Conservation (phyloP, 352 stramenopile genomes). For the Globisporangium cystogenes region DNA sequence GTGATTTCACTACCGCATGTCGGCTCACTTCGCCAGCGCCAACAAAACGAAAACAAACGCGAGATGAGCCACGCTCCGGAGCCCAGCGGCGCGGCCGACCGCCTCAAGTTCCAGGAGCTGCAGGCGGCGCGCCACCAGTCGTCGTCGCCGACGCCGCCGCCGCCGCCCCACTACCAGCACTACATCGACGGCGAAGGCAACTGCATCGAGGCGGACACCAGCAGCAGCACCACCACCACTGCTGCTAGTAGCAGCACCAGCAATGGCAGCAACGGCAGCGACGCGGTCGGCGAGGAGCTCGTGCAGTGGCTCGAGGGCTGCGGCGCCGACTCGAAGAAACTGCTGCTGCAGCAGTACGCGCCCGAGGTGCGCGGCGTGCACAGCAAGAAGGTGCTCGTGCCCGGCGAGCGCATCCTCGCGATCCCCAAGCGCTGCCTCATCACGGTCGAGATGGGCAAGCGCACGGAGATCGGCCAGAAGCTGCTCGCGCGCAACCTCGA, state of each 20-base stretch:
- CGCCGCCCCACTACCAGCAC: conserved; percentile 7
- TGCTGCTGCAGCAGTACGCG: conserved; percentile 85
- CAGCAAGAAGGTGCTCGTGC: conserved; percentile 79
- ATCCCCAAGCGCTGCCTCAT: conserved; percentile 96
- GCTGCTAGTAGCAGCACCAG: conserved; percentile 7
- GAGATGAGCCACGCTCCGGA: not conserved
- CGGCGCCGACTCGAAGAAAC: conserved; percentile 74
- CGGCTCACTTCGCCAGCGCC: no score
- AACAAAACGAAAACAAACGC: not conserved
- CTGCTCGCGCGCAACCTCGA: conserved; percentile 92
- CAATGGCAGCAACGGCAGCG: conserved; percentile 16
- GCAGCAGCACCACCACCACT: not conserved
- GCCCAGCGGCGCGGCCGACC: conserved; percentile 12
- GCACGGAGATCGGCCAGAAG: conserved; percentile 92
- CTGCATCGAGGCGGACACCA: conserved; percentile 1
- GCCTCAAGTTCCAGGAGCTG: conserved; percentile 35
- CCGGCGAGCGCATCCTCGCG: conserved; percentile 86
- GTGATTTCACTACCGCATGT: not conserved
- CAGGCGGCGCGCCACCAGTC: conserved; percentile 6
- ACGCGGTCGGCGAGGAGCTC: conserved; percentile 56
- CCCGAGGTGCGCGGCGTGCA: conserved; percentile 92
- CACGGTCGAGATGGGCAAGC: conserved; percentile 99
- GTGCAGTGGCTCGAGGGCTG: conserved; percentile 71
- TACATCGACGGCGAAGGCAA: conserved; percentile 12
- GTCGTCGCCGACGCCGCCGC: conserved; percentile 1